A percentile compares a stretch with the other conserved stretches of the same genome.
These are phyloP conservation scores for Penicillium sp. DNA, from an alignment of 2,329 filamentous ascomycete genomes.

Conservation along the genomic window DNA sequence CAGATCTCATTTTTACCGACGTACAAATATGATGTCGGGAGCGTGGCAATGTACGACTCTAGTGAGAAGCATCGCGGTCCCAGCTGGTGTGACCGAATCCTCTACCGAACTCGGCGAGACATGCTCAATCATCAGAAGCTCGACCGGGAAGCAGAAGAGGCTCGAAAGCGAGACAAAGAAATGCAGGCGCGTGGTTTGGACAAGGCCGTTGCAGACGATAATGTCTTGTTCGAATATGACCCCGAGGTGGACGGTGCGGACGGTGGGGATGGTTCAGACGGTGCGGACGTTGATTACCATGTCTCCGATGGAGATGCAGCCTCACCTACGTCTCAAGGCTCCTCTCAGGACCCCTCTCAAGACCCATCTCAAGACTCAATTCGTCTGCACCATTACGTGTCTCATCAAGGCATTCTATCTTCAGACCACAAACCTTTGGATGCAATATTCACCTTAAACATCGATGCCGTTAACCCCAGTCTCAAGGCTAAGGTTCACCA, in stretches of 20 bases:
- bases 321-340: neutral
- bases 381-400: slow-evolving; percentile 68
- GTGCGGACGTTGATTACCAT: slow-evolving; percentile 51
- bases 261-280: slow-evolving; percentile 49
- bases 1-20: slow-evolving; percentile 85
- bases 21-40: slow-evolving; percentile 98
- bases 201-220: slow-evolving; percentile 70
- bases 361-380: slow-evolving; percentile 50
- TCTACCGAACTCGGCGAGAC: slow-evolving; percentile 76
- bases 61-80: slow-evolving; percentile 91
- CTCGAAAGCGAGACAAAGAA: slow-evolving; percentile 73
- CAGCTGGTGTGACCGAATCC: slow-evolving; percentile 94
- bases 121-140: slow-evolving; percentile 64
- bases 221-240: slow-evolving; percentile 86
- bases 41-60: slow-evolving; percentile 85
- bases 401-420: slow-evolving; percentile 83
- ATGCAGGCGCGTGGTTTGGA: slow-evolving; percentile 80
- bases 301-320: neutral
- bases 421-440: slow-evolving; percentile 94
- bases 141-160: slow-evolving; percentile 62
- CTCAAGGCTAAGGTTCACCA: slow-evolving; percentile 80
- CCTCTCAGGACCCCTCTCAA: slow-evolving; percentile 10
- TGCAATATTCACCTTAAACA: slow-evolving; percentile 78
- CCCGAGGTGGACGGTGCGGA: slow-evolving; percentile 71
- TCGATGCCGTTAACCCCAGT: slow-evolving; percentile 81